Base-by-base conservation (phyloP, 495 filamentous ascomycete species). In the Wilcoxina mikolae region DNA sequence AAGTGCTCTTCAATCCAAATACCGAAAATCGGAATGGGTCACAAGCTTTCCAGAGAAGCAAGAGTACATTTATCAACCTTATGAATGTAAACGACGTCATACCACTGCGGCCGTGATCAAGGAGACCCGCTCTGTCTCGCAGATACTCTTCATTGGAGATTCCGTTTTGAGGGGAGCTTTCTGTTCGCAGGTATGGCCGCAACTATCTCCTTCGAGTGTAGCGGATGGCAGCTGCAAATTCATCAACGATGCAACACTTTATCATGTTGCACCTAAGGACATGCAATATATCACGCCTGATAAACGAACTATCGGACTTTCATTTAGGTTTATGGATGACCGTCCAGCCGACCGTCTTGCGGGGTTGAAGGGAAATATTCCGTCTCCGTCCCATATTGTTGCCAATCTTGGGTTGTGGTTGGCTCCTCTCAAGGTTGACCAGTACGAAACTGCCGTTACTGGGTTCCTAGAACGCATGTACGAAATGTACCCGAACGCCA, bases 121-220 rank as follows among this genome's bases (percentile, higher is more conserved):
- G 4, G 48, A 15, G 1, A 15, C 31, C 3, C 20, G 20, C 12
- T 12, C 22, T 11, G 25, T 60, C 22, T 20, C 42, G 0, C 54
- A 60, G 18, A 53, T 60, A 1, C 49, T 56, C 10, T 56, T 60
- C 15, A 51, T 57, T 47, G 58, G 59, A 0, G 57, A 56, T 26
- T 54, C 49, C 0, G 44, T 49, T 12, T 31, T 52, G 7, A 41
- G 54, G 4, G 38, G 60, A 12, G 59, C 56, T 25, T 46, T 62
- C 24, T 62, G 50, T 38, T 29, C 58, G 11, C 49, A 47, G 26
- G 42, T 49, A 1, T 53, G 49, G 49, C 49, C 49, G 28, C 17
- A 35, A 2, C 33, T 52, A 9, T 52, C 49, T 4, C 9, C 1
- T 20, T 38, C 28, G 10, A 31, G 49, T 1, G 22, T 26, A 12